Base-by-base conservation (phyloP, 2,329 filamentous ascomycete species). In the Nemania sp. region DNA sequence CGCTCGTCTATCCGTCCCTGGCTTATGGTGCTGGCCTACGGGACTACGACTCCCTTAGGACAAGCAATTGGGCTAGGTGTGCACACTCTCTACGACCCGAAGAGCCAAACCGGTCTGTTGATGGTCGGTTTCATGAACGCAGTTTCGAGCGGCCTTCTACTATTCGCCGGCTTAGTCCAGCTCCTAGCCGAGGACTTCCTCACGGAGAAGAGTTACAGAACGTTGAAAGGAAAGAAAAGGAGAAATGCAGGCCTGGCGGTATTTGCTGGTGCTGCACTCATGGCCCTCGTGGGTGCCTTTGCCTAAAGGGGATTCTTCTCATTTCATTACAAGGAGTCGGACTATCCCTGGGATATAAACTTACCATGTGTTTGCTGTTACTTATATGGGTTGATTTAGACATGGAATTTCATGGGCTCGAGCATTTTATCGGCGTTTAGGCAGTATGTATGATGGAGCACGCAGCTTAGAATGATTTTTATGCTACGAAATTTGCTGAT, bases 121-220 rank as follows among this genome's bases (percentile, higher is more conserved):
- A 91, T 95, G 81, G 93, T 97, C 5, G 93, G 93, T 7, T 88
- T 94, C 76, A 96, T 95, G 86, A 97, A 97, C 75, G 93, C 92
- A 45, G 91, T 97, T 59, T 94, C 91, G 10, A 90, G 91, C 58
- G 93, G 93, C 0, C 82, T 97, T 58, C 80, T 97, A 29, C 83
- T 97, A 3, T 97, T 95, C 77, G 93, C 93, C 0, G 93, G 92
- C 0, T 82, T 97, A 51, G 93, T 97, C 3, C 93, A 97, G 80
- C 84, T 97, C 22, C 84, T 97, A 54, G 92, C 93, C 0, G 93
- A 97, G 79, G 93, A 97, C 74, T 97, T 97, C 73, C 76, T 94
- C 67, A 89, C 88, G 13, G 91, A 93, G 72, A 90, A 92, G 82
- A 93, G 90, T 78, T 93, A 92, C 84, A 86, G 84, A 73, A 83